phyloP scores from a whole-genome alignment of 75 land plant genomes.

The Selaginella tamariscina region DNA sequence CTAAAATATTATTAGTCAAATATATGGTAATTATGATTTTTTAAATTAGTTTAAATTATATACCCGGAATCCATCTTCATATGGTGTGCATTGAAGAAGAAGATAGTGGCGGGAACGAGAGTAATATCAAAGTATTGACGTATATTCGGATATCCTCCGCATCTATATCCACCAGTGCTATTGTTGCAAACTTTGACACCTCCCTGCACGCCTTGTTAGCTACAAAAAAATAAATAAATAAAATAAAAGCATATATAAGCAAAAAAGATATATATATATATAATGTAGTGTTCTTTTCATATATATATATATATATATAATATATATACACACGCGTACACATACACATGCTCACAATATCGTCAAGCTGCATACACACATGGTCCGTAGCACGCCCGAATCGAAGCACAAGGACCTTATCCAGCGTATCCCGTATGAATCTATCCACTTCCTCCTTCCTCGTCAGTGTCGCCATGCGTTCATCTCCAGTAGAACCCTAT shows the following conservation, averaged over 20 bases:
- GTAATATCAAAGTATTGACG: slow-evolving; percentile 84
- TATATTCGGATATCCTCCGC: slow-evolving; percentile 69
- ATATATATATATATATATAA: no score
- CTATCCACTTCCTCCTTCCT: slow-evolving; percentile 61
- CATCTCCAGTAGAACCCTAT: no score
- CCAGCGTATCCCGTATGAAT: slow-evolving; percentile 63
- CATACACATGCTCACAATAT: slow-evolving; percentile 62
- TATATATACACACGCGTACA: no score
- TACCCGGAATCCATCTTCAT: slow-evolving; percentile 99
- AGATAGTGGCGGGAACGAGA: slow-evolving; percentile 71
- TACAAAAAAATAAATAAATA: not conserved
- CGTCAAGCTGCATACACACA: slow-evolving; percentile 80
- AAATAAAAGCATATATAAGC: not conserved
- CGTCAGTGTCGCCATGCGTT: no score
- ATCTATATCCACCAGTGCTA: slow-evolving; percentile 71
- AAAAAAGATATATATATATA: no score
- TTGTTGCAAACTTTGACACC: slow-evolving; percentile 29
- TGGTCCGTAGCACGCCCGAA: slow-evolving; percentile 62
- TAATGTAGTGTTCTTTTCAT: no score
- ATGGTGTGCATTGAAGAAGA: slow-evolving; percentile 98
- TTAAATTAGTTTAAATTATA: no score
- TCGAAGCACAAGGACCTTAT: slow-evolving; percentile 80
- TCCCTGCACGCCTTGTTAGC: not conserved
- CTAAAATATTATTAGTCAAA: no score
- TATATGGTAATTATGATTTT: no score